A percentile compares a stretch with the other conserved stretches of the same genome.
phyloP scores from a whole-genome alignment of 2,329 filamentous ascomycete species.

The Diaporthe batatas region DNA sequence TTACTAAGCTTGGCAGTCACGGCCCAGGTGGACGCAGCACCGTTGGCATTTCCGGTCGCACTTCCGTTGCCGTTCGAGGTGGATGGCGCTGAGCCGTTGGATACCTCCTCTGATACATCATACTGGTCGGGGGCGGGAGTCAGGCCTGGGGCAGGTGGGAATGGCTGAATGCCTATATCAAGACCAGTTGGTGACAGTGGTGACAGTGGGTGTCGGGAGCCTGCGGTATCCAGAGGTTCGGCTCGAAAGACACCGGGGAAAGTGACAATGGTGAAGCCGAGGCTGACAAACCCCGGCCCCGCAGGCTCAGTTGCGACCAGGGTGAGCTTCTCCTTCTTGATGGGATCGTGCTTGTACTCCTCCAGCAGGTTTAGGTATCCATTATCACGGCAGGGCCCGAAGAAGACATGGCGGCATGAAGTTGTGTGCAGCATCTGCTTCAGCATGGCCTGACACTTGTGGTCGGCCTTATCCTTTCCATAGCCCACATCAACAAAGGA shows the following conservation, averaged over 20 bases:
- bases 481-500: constrained; percentile 53
- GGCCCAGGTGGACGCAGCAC: constrained; percentile 27
- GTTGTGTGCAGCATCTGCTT: constrained; percentile 51
- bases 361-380: constrained; percentile 52
- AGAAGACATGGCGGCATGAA: constrained; percentile 51
- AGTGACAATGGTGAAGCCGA: constrained; percentile 47
- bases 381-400: constrained; percentile 53
- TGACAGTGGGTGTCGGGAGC: not conserved
- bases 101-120: constrained; percentile 11
- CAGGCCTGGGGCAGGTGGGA: constrained; percentile 24
- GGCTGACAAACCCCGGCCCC: constrained; percentile 49
- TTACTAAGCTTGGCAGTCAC: constrained; percentile 38
- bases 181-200: not conserved
- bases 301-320: constrained; percentile 51
- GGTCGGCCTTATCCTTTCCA: constrained; percentile 53
- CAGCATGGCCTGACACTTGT: constrained; percentile 53
- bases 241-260: constrained; percentile 51
- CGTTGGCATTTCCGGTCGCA: not conserved
- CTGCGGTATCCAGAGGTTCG: constrained; percentile 44
- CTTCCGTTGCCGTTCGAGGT: constrained; percentile 7
- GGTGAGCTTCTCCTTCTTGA: constrained; percentile 47
- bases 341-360: constrained; percentile 49
- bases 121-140: not conserved
- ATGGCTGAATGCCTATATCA: constrained; percentile 39
- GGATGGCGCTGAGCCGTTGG: constrained; percentile 1